Conservation (phyloP, 2,329 filamentous ascomycete species). For the Exophiala sp. region DNA sequence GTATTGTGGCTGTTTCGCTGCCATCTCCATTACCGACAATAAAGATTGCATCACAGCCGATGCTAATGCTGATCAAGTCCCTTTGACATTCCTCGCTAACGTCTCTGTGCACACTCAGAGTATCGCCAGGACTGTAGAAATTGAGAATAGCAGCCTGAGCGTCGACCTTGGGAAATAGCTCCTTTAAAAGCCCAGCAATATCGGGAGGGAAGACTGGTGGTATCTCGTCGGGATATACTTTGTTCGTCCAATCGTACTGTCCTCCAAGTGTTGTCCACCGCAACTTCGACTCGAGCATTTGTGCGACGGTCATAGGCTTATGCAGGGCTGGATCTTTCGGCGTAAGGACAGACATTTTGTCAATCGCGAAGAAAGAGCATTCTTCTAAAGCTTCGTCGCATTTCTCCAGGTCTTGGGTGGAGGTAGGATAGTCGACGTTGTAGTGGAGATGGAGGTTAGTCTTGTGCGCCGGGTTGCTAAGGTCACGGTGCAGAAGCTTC, state of each 20-base stretch:
- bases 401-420: neutral
- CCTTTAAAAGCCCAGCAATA: slow-evolving; percentile 63
- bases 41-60: slow-evolving; percentile 89
- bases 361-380: slow-evolving; percentile 55
- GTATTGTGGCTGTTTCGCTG: slow-evolving; percentile 47
- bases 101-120: slow-evolving; percentile 87
- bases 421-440: slow-evolving; percentile 59
- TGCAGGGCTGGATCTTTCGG: slow-evolving; percentile 74
- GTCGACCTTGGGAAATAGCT: slow-evolving; percentile 70
- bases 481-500: slow-evolving; percentile 71
- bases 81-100: slow-evolving; percentile 80
- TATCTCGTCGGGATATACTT: slow-evolving; percentile 67
- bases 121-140: slow-evolving; percentile 85
- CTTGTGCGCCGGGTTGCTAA: slow-evolving; percentile 68
- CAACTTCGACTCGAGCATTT: slow-evolving; percentile 73
- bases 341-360: slow-evolving; percentile 32
- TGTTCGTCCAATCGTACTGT: slow-evolving; percentile 93
- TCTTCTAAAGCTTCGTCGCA: neutral
- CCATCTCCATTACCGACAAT: slow-evolving; percentile 67
- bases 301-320: slow-evolving; percentile 65
- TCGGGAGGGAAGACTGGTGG: slow-evolving; percentile 74
- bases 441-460: slow-evolving; percentile 92
- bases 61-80: slow-evolving; percentile 77
- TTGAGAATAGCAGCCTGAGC: slow-evolving; percentile 93
- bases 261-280: slow-evolving; percentile 94